Evolutionary conservation across 768 basidiomycete species (phyloP).

Genomic region (Gloeophyllum trabeum): DNA sequence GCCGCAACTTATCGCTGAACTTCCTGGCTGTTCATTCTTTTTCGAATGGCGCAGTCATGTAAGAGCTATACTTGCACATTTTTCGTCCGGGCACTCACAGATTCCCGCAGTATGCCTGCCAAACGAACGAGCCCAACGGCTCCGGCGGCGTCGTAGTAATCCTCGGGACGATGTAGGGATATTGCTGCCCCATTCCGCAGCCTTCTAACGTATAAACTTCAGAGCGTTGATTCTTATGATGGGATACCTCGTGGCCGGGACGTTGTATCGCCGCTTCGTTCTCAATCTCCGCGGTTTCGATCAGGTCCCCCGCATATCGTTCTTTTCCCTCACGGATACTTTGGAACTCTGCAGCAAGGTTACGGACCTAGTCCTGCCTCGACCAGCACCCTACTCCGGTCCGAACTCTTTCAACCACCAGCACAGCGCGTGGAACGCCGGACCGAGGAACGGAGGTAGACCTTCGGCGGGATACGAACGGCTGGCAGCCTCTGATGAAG

Average conservation of each 20-base stretch:
- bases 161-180: conserved; percentile 47
- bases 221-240: too few species aligned
- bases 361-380: too few species aligned
- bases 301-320: conserved; percentile 55
- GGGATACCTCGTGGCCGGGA: conserved; percentile 56
- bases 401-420: too few species aligned
- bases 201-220: conserved; percentile 33
- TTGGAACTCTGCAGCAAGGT: conserved; percentile 12
- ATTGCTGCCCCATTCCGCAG: conserved; percentile 21
- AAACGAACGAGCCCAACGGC: conserved; percentile 44
- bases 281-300: conserved; percentile 63
- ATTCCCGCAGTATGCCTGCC: conserved; percentile 54
- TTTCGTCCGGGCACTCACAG: background rate
- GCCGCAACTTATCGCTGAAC: conserved; percentile 50
- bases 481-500: too few species aligned
- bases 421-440: too few species aligned
- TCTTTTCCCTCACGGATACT: conserved; percentile 17
- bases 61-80: conserved; percentile 11
- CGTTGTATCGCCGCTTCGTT: conserved; percentile 69
- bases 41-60: conserved; percentile 83
- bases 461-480: too few species aligned
- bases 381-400: too few species aligned
- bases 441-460: too few species aligned
- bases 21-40: conserved; percentile 74
- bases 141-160: conserved; percentile 42